phyloP scores from a whole-genome alignment of 192 early-diverging fungal genomes.

The Mortierella alpina region DNA sequence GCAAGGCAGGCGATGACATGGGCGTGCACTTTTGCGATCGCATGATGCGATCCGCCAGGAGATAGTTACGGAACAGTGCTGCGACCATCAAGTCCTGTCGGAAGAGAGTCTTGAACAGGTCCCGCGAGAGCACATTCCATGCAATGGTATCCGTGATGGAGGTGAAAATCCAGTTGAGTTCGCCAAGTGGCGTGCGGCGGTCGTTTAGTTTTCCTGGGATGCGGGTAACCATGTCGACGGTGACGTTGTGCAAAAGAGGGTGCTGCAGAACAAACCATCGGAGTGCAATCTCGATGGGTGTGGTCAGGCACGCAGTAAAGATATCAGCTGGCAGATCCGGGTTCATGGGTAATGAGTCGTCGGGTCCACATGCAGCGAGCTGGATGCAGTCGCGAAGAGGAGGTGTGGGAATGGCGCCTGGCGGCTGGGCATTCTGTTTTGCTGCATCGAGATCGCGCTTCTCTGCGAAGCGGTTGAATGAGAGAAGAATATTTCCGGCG shows the following conservation, averaged over 20 bases:
- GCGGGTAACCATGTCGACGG: constrained; percentile 87
- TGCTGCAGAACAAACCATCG: constrained; percentile 92
- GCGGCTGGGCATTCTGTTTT: constrained; percentile 52
- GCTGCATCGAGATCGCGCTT: constrained; percentile 82
- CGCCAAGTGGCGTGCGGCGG: constrained; percentile 93
- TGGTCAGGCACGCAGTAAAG: constrained; percentile 96
- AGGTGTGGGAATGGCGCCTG: constrained; percentile 56
- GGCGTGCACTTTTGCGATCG: constrained; percentile 94
- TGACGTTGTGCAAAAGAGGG: constrained; percentile 78
- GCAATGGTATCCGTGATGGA: constrained; percentile 99
- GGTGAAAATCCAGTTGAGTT: constrained; percentile 99
- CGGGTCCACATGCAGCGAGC: constrained; percentile 88
- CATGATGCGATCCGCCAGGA: constrained; percentile 97
- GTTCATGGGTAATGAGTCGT: constrained; percentile 90
- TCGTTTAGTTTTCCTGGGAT: constrained; percentile 91
- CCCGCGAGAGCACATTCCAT: constrained; percentile 91
- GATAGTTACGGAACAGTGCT: constrained; percentile 93
- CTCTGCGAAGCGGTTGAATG: constrained; percentile 90
- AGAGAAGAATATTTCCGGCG: constrained; percentile 90
- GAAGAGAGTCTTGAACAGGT: constrained; percentile 91
- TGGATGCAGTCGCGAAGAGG: constrained; percentile 86
- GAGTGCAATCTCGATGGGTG: constrained; percentile 93
- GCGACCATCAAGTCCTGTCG: constrained; percentile 95
- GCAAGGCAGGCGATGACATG: constrained; percentile 85
- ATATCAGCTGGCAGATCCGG: constrained; percentile 96